Base-by-base conservation (phyloP, 2,329 filamentous ascomycete genomes). In the Aspergillus melleus region DNA sequence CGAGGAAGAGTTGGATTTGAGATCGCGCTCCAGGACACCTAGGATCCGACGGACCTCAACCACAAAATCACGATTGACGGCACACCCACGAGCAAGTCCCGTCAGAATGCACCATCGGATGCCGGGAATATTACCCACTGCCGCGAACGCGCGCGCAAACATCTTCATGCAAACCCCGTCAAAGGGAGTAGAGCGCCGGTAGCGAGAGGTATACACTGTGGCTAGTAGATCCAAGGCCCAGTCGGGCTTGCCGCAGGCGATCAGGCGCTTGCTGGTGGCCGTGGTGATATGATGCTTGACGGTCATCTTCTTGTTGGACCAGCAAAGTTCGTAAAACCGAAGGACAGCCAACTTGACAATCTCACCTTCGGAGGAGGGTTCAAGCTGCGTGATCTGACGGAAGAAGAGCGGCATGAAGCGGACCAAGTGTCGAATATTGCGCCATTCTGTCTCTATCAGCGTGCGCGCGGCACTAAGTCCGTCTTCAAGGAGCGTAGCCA, bases 31-130 rank as follows among this genome's bases (percentile, higher is more conserved):
- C 8, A 61, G 55, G 55, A 58, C 53, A 10, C 61, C 66, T 24
- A 74, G 47, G 29, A 73, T 53, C 6, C 71, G 70, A 29, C 68
- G 65, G 9, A 69, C 66, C 57, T 78, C 77, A 19, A 70, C 71
- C 2, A 76, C 61, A 29, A 79, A 71, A 52, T 74, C 68, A 24
- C 57, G 68, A 44, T 59, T 69, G 24, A 73, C 57, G 12, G 72
- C 69, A 32, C 71, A 74, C 2, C 64, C 61, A 29, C 76, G 72
- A 29, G 72, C 66, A 24, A 78, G 64, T n/a, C 68, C 73, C 2
- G 74, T 74, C 54, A 77, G 54, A 46, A 78, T 69, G 52, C 75
- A 77, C 77, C 77, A 79, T 52, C 76, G 74, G 2, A 77, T 62
- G 2, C 76, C 77, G n/a, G 69, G 66, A 8, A 74, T 55, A 32